Conservation (phyloP, 352 stramenopile genomes). For the Phytophthora podocarpi region DNA sequence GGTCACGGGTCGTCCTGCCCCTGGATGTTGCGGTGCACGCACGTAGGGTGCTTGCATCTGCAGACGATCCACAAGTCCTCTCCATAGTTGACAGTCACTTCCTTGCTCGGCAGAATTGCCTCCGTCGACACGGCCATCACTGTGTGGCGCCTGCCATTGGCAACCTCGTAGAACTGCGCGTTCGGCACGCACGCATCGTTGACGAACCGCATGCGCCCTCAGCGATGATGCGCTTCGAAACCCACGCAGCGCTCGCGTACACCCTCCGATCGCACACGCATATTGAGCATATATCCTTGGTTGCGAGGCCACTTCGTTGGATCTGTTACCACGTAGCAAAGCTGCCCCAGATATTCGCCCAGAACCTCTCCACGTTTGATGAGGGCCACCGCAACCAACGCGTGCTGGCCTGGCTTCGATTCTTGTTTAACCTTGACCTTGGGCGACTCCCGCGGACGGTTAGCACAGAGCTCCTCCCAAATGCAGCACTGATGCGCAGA, state of each 20-base stretch:
- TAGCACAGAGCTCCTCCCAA: slow-evolving; percentile 2
- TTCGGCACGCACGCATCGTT: not conserved
- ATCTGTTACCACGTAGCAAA: not conserved
- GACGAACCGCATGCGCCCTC: not conserved
- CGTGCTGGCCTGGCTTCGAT: not conserved
- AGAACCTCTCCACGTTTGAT: not conserved
- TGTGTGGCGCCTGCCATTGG: too few species aligned
- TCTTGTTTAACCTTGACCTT: not conserved
- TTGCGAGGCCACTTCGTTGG: too few species aligned
- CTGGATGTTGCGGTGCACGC: too few species aligned
- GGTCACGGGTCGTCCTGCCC: too few species aligned
- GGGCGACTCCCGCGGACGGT: not conserved
- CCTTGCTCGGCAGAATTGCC: too few species aligned
- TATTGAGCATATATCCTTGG: not conserved
- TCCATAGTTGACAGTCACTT: too few species aligned
- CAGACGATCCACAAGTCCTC: too few species aligned
- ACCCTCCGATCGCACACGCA: not conserved
- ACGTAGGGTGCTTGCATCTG: too few species aligned
- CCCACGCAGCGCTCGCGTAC: too few species aligned
- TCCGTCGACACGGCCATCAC: too few species aligned
- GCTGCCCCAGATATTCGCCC: not conserved
- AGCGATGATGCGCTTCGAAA: not conserved
- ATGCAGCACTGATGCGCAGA: not conserved
- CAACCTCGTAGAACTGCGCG: too few species aligned
- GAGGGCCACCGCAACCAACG: not conserved